These are phyloP conservation scores for Spergularia azorica DNA, from an alignment of 179 eudicot species.

Conservation along the genomic window DNA sequence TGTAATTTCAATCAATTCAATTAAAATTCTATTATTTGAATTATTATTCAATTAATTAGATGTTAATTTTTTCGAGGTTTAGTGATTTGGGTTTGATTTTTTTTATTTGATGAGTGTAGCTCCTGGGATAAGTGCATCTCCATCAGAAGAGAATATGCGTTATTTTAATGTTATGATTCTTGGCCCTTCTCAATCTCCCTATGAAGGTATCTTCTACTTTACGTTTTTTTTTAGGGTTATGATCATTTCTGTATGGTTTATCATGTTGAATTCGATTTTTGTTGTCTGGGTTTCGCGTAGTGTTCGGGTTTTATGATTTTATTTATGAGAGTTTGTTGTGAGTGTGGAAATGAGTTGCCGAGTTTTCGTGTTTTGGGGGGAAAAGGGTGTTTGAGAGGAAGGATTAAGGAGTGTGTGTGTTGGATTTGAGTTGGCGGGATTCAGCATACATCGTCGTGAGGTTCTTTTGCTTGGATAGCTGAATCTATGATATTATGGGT, in stretches of 20 bases:
- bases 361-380: not conserved
- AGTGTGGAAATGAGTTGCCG: too few relatives aligned
- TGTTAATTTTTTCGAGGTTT: not conserved
- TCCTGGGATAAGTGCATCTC: conserved; percentile 97
- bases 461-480: not conserved
- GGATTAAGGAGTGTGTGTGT: not conserved
- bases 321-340: not conserved
- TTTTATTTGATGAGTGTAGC: conserved; percentile 44
- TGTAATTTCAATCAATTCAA: not conserved
- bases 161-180: conserved; percentile 98
- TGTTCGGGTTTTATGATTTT: not conserved
- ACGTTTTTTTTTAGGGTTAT: not conserved
- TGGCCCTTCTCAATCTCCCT: conserved; percentile 97
- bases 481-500: not conserved
- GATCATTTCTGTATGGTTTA: not conserved
- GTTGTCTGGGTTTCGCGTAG: not conserved
- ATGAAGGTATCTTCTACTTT: conserved; percentile 40
- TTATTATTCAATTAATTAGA: not conserved
- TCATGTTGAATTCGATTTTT: not conserved
- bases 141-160: conserved; percentile 95
- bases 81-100: not conserved
- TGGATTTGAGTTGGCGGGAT: not conserved
- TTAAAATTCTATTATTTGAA: not conserved
- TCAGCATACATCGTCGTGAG: not conserved
- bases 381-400: not conserved